Evolutionary conservation across 2,329 filamentous ascomycete species (phyloP).

Genomic region (Aspergillus neotritici): DNA sequence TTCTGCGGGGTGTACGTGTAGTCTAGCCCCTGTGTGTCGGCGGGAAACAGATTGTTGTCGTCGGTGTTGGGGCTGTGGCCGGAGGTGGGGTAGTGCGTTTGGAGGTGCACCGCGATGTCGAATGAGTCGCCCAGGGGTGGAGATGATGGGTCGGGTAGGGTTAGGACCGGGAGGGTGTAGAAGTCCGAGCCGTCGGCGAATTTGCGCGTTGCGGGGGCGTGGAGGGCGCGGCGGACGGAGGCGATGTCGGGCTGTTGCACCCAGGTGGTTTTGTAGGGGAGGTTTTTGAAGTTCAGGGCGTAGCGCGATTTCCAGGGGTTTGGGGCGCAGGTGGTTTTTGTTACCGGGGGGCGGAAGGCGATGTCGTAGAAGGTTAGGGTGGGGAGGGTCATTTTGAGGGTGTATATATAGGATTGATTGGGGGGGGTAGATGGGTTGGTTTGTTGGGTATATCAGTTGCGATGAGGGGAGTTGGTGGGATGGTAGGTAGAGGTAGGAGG

Average conservation of each 20-base stretch:
- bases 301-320: constrained; percentile 50
- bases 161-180: constrained; percentile 53
- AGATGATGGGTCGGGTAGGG: constrained; percentile 40
- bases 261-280: constrained; percentile 49
- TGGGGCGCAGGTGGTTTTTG: constrained; percentile 34
- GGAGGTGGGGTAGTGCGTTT: constrained; percentile 46
- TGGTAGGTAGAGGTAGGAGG: too few species aligned
- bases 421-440: too few species aligned
- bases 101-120: constrained; percentile 59
- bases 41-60: constrained; percentile 46
- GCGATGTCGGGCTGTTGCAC: constrained; percentile 50
- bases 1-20: constrained; percentile 31
- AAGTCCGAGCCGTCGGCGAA: constrained; percentile 54
- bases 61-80: constrained; percentile 40
- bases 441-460: too few species aligned
- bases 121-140: constrained; percentile 55
- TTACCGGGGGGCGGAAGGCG: constrained; percentile 30
- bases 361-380: constrained; percentile 46
- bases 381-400: constrained; percentile 9
- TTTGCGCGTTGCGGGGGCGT: constrained; percentile 48
- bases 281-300: constrained; percentile 47
- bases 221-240: constrained; percentile 44
- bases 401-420: too few species aligned
- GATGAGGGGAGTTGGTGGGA: too few species aligned
- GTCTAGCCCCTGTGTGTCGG: constrained; percentile 35